These are phyloP conservation scores for Pelargonium fulgidum DNA, from an alignment of 441 rosid species.

Conservation along the genomic window DNA sequence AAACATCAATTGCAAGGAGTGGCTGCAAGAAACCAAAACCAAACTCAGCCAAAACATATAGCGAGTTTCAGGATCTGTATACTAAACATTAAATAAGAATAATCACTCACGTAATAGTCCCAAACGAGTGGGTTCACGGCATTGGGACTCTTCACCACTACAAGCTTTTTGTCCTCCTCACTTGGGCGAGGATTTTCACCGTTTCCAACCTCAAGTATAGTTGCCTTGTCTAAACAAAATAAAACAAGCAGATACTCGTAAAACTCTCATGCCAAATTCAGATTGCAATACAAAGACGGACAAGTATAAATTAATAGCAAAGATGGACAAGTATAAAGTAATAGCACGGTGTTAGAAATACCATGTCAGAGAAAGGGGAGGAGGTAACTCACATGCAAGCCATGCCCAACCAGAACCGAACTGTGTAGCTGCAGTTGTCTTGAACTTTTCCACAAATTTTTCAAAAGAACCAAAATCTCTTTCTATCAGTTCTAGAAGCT, in stretches of 20 bases:
- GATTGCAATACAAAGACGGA: too few relatives aligned
- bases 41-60: conserved; percentile 11
- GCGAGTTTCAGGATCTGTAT: neutral
- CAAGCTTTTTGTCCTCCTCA: conserved; percentile 73
- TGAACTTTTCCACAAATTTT: conserved; percentile 44
- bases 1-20: conserved; percentile 80
- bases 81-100: conserved; percentile 8
- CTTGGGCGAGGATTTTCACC: conserved; percentile 59
- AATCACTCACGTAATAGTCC: conserved; percentile 61
- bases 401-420: conserved; percentile 97
- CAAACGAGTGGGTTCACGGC: conserved; percentile 88
- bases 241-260: neutral
- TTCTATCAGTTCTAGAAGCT: conserved; percentile 57
- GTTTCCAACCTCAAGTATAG: conserved; percentile 55
- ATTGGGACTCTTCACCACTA: conserved; percentile 71
- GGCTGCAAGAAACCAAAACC: conserved; percentile 54
- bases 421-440: conserved; percentile 62
- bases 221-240: conserved; percentile 58
- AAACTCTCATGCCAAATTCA: neutral
- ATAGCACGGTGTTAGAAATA: conserved; percentile 7
- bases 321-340: neutral
- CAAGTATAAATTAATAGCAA: neutral
- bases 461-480: conserved; percentile 82
- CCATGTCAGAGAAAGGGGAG: conserved; percentile 1
- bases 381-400: conserved; percentile 65